A percentile compares a stretch with the other conserved stretches of the same genome.
These are phyloP conservation scores for Inga oerstediana DNA, from an alignment of 306 rosid genomes.

Conservation along the genomic window DNA sequence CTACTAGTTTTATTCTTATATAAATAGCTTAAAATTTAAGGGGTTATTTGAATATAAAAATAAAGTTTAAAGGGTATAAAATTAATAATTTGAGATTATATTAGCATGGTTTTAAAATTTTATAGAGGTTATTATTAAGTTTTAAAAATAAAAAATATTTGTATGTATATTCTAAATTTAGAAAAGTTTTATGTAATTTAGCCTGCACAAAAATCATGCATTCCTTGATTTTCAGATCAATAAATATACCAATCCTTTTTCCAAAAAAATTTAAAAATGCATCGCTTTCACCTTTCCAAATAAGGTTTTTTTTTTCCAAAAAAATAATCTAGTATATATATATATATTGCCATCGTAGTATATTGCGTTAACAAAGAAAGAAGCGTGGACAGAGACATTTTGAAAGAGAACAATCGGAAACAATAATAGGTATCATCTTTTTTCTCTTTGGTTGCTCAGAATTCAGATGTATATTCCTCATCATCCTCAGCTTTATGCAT, in stretches of 20 bases:
- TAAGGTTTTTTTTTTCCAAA: not conserved
- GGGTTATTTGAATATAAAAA: too few species aligned
- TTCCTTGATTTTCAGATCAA: not conserved
- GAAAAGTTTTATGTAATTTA: too few species aligned
- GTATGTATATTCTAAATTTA: too few species aligned
- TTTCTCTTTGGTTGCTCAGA: not conserved
- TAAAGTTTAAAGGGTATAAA: too few species aligned
- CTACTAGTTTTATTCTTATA: too few species aligned
- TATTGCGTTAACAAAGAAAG: not conserved
- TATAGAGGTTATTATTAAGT: too few species aligned
- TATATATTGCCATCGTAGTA: not conserved
- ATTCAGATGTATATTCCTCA: slow-evolving; percentile 14
- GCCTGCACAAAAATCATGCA: too few species aligned
- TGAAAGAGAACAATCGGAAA: not conserved
- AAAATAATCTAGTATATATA: too few species aligned
- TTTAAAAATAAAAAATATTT: too few species aligned
- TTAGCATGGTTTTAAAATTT: too few species aligned
- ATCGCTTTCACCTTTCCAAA: not conserved
- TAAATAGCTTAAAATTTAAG: too few species aligned
- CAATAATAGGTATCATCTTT: not conserved
- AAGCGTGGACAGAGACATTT: not conserved
- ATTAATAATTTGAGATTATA: too few species aligned
- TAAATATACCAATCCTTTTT: not conserved
- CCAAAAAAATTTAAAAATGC: not conserved
- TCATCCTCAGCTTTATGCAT: not conserved